Evolutionary conservation across 139 green algal species (phyloP).

Genomic region (Auxenochlorella pyrenoidosa): DNA sequence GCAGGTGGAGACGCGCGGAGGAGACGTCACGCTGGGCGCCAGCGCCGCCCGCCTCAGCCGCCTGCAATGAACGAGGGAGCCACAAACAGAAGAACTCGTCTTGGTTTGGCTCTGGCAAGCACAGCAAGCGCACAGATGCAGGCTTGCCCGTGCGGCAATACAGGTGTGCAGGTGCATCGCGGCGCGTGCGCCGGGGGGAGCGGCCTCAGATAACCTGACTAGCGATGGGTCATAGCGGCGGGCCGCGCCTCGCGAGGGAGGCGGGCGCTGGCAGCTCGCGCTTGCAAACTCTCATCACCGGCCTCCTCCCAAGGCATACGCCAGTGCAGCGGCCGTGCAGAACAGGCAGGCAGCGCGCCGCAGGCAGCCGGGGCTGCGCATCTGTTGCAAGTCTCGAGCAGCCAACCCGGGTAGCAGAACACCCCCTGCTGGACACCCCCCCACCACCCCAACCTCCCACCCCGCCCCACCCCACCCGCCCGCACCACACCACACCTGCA

Average conservation of each 20-base stretch:
- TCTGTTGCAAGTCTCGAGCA: neutral
- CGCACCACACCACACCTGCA: conserved; percentile 15
- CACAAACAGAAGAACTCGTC: neutral
- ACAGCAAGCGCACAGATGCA: neutral
- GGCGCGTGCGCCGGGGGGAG: neutral
- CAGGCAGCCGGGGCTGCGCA: neutral
- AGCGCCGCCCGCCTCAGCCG: conserved; percentile 2
- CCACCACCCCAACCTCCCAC: neutral
- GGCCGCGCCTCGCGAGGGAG: neutral
- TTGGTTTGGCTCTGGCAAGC: neutral
- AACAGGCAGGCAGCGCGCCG: neutral
- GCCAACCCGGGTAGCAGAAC: neutral
- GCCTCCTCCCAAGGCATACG: neutral
- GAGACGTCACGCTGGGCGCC: conserved; percentile 60
- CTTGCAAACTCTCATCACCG: conserved; percentile 25
- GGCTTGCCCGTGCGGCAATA: neutral
- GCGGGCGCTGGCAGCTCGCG: neutral
- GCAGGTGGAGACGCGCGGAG: conserved; percentile 78
- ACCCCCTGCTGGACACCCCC: neutral
- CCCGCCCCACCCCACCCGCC: neutral
- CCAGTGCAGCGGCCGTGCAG: neutral
- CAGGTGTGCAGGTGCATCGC: neutral
- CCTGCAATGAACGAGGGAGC: neutral
- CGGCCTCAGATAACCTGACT: conserved; percentile 36
- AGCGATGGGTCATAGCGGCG: conserved; percentile 11